Evolutionary conservation across 768 basidiomycete species (phyloP).

Genomic region (Rhizopogon vesiculosus): DNA sequence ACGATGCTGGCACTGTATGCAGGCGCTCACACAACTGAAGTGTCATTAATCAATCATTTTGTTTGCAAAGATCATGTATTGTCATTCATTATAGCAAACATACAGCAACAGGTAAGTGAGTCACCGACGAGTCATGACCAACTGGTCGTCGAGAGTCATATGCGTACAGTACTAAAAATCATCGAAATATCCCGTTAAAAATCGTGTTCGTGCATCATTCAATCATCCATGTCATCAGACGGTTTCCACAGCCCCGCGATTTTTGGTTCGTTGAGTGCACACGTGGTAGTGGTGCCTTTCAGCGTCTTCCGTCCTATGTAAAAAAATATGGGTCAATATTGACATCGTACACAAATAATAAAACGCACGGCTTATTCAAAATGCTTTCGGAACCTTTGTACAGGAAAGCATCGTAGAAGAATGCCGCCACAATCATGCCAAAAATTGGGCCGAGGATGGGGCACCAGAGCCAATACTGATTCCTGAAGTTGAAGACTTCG

Average conservation of each 20-base stretch:
- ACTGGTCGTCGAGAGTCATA: no score
- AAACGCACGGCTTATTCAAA: slow-evolving; percentile 39
- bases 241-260: background rate
- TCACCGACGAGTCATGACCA: background rate
- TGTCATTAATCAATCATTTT: background rate
- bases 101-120: background rate
- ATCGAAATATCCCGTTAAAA: background rate
- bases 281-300: slow-evolving; percentile 2
- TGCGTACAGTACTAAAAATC: background rate
- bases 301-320: slow-evolving; percentile 3
- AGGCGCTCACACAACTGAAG: no score
- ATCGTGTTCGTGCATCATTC: background rate
- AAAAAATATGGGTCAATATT: background rate
- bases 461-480: slow-evolving; percentile 66
- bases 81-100: background rate
- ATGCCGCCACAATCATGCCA: slow-evolving; percentile 43
- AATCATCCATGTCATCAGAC: background rate
- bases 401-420: slow-evolving; percentile 51
- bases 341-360: background rate
- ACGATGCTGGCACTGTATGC: no score
- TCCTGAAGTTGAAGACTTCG: slow-evolving; percentile 17
- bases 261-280: slow-evolving; percentile 1
- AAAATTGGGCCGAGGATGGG: slow-evolving; percentile 50
- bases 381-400: slow-evolving; percentile 46
- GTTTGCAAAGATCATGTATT: background rate